These are phyloP conservation scores for Diaporthe longicolla DNA, from an alignment of 2,329 filamentous ascomycete species.

Conservation along the genomic window DNA sequence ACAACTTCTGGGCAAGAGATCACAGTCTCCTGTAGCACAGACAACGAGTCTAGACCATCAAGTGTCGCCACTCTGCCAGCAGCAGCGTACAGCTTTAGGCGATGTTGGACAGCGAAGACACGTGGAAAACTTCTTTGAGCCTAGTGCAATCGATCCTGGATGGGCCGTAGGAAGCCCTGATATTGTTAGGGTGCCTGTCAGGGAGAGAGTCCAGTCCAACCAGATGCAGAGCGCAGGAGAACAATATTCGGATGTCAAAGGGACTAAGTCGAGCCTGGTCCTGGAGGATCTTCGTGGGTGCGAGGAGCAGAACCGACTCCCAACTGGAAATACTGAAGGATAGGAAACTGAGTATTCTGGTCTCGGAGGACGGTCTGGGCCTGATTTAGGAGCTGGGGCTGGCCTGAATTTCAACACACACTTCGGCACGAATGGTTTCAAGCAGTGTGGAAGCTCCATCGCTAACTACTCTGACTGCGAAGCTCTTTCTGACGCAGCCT, in stretches of 20 bases:
- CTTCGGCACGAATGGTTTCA: conserved; percentile 21
- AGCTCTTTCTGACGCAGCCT: conserved; percentile 18
- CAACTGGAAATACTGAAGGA: conserved; percentile 40
- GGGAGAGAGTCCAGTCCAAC: neutral
- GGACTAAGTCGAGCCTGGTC: neutral
- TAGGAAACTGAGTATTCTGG: conserved; percentile 41
- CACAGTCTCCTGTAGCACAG: neutral
- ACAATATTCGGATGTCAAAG: neutral
- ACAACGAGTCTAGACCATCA: neutral
- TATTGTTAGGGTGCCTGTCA: conserved; percentile 40
- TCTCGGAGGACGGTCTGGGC: conserved; percentile 30
- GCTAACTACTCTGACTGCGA: conserved; percentile 49
- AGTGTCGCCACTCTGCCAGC: neutral
- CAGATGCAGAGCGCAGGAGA: neutral
- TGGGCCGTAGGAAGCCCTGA: conserved; percentile 36
- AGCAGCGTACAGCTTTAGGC: neutral
- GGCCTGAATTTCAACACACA: conserved; percentile 24
- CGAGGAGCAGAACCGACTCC: conserved; percentile 17
- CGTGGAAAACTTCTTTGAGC: conserved; percentile 35
- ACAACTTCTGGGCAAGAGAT: neutral
- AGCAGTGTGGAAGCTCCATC: conserved; percentile 39
- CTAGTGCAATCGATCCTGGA: conserved; percentile 35
- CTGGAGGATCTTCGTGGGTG: neutral
- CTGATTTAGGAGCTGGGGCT: conserved; percentile 29
- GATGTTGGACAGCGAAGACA: neutral